Conservation (phyloP, 2,329 filamentous ascomycete species). For the Westerdykella ornata region DNA sequence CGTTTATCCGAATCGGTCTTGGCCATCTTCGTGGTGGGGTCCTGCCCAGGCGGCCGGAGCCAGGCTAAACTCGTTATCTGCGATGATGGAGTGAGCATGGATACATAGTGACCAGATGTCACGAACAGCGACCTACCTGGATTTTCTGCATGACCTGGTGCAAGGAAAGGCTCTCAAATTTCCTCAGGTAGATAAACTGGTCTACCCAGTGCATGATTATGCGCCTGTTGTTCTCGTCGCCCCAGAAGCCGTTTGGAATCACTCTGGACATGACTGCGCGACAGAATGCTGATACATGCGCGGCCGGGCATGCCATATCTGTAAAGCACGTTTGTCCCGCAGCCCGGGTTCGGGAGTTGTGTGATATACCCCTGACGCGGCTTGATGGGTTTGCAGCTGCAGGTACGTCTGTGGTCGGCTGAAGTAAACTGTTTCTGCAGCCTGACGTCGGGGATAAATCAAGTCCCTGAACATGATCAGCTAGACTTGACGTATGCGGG, state of each 20-base stretch:
- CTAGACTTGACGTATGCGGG: neutral
- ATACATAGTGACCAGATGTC: conserved; percentile 4
- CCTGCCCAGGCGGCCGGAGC: conserved; percentile 55
- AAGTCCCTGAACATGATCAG: conserved; percentile 20
- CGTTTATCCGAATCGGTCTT: conserved; percentile 69
- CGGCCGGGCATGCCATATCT: conserved; percentile 59
- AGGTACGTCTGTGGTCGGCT: conserved; percentile 9
- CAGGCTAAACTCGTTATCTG: conserved; percentile 65
- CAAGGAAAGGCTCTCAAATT: conserved; percentile 73
- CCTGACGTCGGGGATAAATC: conserved; percentile 21
- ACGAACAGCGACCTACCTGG: conserved; percentile 49
- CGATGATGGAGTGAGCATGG: conserved; percentile 11
- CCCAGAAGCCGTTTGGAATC: conserved; percentile 72
- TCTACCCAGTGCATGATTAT: conserved; percentile 64
- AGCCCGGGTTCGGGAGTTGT: conserved; percentile 4
- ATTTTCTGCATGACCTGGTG: conserved; percentile 71
- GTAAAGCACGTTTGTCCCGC: conserved; percentile 44
- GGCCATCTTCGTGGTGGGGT: conserved; percentile 51
- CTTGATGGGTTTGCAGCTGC: conserved; percentile 4
- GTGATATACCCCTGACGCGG: conserved; percentile 3
- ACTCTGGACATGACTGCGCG: conserved; percentile 66
- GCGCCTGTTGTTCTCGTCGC: conserved; percentile 57
- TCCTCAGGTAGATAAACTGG: conserved; percentile 66
- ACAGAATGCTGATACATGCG: conserved; percentile 79
- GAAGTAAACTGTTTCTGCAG: conserved; percentile 20